Percentiles rank a stretch among this genome's conserved stretches.
These are phyloP conservation scores for sorghum (Sorghum bicolor) DNA, from an alignment of 176 grass and related monocot genomes.

Conservation along the genomic window DNA sequence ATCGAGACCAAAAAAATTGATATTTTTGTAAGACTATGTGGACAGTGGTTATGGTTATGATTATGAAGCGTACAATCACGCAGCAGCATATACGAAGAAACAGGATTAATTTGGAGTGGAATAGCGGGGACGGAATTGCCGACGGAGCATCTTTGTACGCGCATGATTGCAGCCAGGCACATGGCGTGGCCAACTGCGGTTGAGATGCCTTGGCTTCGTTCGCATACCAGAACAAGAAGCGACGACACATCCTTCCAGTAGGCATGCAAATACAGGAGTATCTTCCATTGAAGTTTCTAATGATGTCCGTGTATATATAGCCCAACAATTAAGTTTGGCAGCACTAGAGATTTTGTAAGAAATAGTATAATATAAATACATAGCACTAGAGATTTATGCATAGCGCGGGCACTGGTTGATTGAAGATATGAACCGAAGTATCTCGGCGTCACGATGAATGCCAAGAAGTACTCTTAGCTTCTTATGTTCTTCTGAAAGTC, in stretches of 20 bases:
- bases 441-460: not conserved
- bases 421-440: not conserved
- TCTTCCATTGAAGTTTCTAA: not conserved
- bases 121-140: not conserved
- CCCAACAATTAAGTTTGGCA: not conserved
- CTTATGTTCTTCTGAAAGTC: no score
- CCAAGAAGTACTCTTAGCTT: not conserved
- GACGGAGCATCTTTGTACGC: not conserved
- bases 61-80: not conserved
- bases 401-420: no score
- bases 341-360: not conserved
- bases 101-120: not conserved
- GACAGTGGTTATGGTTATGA: not conserved
- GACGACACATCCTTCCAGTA: not conserved
- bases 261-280: not conserved
- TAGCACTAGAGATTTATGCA: not conserved
- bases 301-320: not conserved
- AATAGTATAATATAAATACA: no score
- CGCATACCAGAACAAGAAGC: conserved; percentile 9
- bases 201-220: not conserved
- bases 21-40: not conserved
- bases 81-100: not conserved
- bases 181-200: not conserved
- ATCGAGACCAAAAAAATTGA: not conserved
- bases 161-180: conserved; percentile 34